Base-by-base conservation (phyloP, 306 rosid genomes). In the Castanea crenata region DNA sequence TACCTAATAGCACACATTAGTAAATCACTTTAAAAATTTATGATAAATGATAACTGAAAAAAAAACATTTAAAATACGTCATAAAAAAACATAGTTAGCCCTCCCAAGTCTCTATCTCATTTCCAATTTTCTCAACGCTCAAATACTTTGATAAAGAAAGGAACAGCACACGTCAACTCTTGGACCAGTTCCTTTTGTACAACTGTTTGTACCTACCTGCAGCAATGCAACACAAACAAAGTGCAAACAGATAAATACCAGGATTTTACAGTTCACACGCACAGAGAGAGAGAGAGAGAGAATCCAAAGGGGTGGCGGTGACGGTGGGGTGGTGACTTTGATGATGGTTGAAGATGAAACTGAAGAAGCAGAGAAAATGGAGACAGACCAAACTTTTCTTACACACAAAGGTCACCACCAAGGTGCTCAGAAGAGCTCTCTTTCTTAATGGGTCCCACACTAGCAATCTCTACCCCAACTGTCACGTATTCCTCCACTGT, bases 401-500 rank as follows among this genome's bases (percentile, higher is more conserved):
- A 32, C 61, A 56, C 7, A n/a, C 63, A 82, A 82, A 87, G 84
- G 80, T 16, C 69, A 74, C 54, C 12, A 55, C 35, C 32, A 41
- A 41, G 8, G 11, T 41, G 46, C 46, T 41, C 12, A 8, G 46
- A 41, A 41, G 54, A 13, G 3, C 35, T 23, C 67, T 34, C 59
- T 49, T 23, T 49, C 34, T 55, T 64, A 55, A 76, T 76, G 89
- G 94, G 74, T 69, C 97, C 94, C 54, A 49, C 54, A 11, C 16
- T 11, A 81, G 74, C 57, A 63, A 83, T 74, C 85, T 8, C 80
- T 78, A 84, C 85, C 87, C 81, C 93, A 90, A 90, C 91, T 83
- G 87, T 88, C 88, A 85, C 89, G 90, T 88, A 91, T 84, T 80
- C 90, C 79, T 83, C 84, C 74, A 69, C 79, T 85, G 89, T 83